Conservation (phyloP, 225 moss, liverwort and hornwort species). For the Bryoerythrophyllum caledonicum region DNA sequence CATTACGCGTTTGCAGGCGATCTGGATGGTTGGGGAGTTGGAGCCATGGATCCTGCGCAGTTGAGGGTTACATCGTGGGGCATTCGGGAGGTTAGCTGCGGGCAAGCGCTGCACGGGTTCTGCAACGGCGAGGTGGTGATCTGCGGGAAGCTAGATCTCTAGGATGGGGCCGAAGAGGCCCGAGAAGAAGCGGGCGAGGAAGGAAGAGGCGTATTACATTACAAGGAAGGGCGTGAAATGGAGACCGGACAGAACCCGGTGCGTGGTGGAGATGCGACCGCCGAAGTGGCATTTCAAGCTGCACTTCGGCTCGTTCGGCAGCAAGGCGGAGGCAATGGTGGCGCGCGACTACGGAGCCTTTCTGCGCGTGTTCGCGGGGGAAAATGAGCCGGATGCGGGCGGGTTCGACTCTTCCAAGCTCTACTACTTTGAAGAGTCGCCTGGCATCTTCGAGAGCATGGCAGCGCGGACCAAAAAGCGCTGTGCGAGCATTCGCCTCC, state of each 20-base stretch:
- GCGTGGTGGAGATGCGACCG: not conserved
- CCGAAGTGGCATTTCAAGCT: not conserved
- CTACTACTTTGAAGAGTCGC: not conserved
- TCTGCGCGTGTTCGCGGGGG: not conserved
- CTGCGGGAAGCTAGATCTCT: not conserved
- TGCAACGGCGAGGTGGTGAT: slow-evolving; percentile 22
- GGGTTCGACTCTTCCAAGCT: not conserved
- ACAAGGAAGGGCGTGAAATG: not conserved
- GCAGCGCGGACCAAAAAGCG: not conserved
- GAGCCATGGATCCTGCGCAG: slow-evolving; percentile 2
- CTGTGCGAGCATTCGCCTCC: not conserved
- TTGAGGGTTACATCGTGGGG: not conserved
- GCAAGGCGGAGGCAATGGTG: not conserved
- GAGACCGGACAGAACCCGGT: rapidly evolving
- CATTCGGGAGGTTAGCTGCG: not conserved
- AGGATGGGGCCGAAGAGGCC: not conserved
- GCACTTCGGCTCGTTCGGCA: not conserved
- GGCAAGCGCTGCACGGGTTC: slow-evolving; percentile 23
- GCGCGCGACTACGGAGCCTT: slow-evolving; percentile 8
- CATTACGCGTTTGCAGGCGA: not conserved
- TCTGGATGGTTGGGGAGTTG: not conserved
- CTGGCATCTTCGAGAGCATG: not conserved
- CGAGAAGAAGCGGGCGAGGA: not conserved
- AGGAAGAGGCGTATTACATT: not conserved
- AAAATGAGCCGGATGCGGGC: not conserved